Base-by-base conservation (phyloP, 228 moss, liverwort and hornwort genomes). In the Sphagnum fallax region DNA sequence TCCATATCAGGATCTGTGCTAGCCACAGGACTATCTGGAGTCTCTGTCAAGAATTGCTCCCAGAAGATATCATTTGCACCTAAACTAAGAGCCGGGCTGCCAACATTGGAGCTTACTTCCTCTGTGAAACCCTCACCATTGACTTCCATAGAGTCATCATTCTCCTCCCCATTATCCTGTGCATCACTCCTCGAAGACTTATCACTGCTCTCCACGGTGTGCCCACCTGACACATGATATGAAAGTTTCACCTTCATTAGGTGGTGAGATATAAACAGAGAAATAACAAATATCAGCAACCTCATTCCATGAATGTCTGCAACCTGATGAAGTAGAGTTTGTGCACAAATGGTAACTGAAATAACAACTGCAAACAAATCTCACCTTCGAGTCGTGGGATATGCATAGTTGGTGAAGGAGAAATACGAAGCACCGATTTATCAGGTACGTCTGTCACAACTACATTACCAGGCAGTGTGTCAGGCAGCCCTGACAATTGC, bases 1-100 rank as follows among this genome's bases (percentile, higher is more conserved):
- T 75, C 82, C 11, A 89, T 65, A 52, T 87, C 90, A 5, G 80
- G 73, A 58, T 82, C 90, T 32, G 32, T 32, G 68, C 70, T 64
- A 51, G 79, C 89, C 47, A 87, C 87, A 52, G 88, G 80, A 70
- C 75, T 89, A 12, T 55, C 12, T 55, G 55, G 55, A 55, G 55
- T 55, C 10, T 67, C 98, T 48, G 75, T 82, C 75, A 93, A 65
- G 69, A 93, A 91, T 59, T 98, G 90, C 80, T 98, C 92, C 98
- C 98, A 98, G 60, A 98, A 98, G 16, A 84, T 76, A 61, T 98
- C 98, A 65, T 88, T 91, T 5, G 79, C 78, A 52, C 64, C 70
- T 15, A 87, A 87, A 10, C 52, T n/a, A 12, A 80, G 50, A 51
- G 67, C 76, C 49, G 82, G 79, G 69, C 87, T 84, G 52, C 69